Conservation (phyloP, 352 stramenopile genomes). For the Phytophthora crassamura region DNA sequence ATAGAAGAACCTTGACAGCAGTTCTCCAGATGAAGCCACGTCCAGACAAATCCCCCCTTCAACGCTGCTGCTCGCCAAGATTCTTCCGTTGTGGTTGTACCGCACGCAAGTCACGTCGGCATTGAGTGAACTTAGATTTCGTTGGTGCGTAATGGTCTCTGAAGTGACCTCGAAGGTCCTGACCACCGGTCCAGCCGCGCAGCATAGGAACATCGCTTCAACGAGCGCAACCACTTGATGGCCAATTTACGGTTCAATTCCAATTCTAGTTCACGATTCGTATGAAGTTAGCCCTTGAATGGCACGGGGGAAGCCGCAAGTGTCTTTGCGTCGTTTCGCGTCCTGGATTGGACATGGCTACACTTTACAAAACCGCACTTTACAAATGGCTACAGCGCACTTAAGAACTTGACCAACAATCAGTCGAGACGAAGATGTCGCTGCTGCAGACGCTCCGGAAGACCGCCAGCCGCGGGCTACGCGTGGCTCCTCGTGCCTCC, state of each 20-base stretch:
- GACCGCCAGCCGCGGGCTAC: constrained; percentile 23
- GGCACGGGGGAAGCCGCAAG: neutral
- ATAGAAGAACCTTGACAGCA: constrained; percentile 73
- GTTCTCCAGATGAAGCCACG: constrained; percentile 58
- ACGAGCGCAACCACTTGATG: neutral
- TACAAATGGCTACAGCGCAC: constrained; percentile 2
- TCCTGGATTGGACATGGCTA: constrained; percentile 17
- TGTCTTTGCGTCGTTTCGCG: constrained; percentile 38
- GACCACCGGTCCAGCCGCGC: constrained; percentile 54
- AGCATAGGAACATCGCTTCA: constrained; percentile 62
- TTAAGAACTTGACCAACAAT: constrained; percentile 24
- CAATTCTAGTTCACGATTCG: neutral
- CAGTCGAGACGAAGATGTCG: constrained; percentile 30
- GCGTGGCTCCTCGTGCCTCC: constrained; percentile 22
- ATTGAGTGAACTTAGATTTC: constrained; percentile 55
- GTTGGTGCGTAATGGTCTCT: constrained; percentile 51
- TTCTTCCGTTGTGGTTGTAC: constrained; percentile 78
- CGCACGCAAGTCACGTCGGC: constrained; percentile 64
- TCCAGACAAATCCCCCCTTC: constrained; percentile 69
- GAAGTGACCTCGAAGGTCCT: constrained; percentile 71
- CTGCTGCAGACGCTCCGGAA: constrained; percentile 45
- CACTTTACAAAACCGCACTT: constrained; percentile 26
- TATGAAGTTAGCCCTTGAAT: too few relatives aligned
- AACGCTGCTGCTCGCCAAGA: constrained; percentile 67
- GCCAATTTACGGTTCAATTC: neutral